Conservation (phyloP, 2,329 filamentous ascomycete species). For the Metarhizium anisopliae region DNA sequence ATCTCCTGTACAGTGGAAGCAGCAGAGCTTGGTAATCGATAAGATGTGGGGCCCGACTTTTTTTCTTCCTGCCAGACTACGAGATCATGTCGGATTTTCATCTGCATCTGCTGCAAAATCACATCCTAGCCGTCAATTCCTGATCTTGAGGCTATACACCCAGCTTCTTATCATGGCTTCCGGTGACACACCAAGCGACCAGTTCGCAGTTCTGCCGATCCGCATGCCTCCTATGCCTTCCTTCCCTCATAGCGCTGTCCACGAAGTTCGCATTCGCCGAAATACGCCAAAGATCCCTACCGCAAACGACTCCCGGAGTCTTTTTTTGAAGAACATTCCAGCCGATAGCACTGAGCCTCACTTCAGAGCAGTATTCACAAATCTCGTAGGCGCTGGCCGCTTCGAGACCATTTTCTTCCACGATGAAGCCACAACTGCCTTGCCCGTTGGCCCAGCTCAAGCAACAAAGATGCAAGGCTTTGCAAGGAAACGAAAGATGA, state of each 20-base stretch:
- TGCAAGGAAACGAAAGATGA: constrained; percentile 31
- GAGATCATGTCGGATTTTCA: neutral
- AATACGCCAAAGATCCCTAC: constrained; percentile 74
- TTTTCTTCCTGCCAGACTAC: neutral
- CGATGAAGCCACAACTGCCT: constrained; percentile 37
- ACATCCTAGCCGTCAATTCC: neutral
- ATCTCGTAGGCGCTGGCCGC: constrained; percentile 65
- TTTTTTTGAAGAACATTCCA: constrained; percentile 89
- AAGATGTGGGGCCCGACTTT: neutral
- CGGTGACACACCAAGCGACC: constrained; percentile 27
- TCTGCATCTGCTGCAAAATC: neutral
- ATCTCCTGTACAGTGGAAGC: too few species aligned
- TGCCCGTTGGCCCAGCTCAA: constrained; percentile 41
- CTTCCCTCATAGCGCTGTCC: constrained; percentile 53
- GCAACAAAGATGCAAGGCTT: constrained; percentile 26
- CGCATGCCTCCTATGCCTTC: constrained; percentile 54
- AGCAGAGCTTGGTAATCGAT: constrained; percentile 1
- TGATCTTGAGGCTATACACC: neutral
- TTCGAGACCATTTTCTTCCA: constrained; percentile 76
- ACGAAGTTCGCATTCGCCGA: constrained; percentile 79
- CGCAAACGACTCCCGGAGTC: constrained; percentile 62
- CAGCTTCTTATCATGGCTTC: constrained; percentile 17
- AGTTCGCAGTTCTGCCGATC: constrained; percentile 63
- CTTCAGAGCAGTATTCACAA: constrained; percentile 65
- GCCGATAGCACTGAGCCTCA: constrained; percentile 72